Evolutionary conservation across 768 basidiomycete species (phyloP), one percentile per base, ranked within the genome.

Genomic region (Tephrocybe sp.): DNA sequence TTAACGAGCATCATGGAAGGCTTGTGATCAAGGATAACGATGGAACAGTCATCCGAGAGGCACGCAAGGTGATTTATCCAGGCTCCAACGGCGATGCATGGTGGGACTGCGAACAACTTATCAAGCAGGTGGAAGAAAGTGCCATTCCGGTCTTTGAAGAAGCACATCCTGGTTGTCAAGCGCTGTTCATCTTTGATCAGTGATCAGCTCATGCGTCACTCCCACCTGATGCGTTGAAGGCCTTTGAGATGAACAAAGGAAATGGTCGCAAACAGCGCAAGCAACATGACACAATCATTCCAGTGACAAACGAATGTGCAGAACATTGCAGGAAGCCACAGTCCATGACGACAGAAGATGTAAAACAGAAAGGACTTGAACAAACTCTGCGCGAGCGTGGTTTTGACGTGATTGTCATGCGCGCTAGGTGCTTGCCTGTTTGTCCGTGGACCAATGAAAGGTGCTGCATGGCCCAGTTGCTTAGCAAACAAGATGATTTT

Each of bases 181-280:
- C 58, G 0, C 51, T 74, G n/a, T 74, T 75, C 34, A 58, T 76
- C 26, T 56, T 52, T 56, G 54, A 56, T 23, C 68, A 74, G 42
- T 73, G 73, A 9, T 73, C 74, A 1, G 72, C 71, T 22, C 73
- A 76, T 58, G 69, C 58, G 0, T 65, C 67, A 3, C 60, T 73
- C 11, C 57, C 67, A 14, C 62, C 65, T 8, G 66, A 75, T 60
- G 67, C 72, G 4, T 65, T 75, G n/a, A 67, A 67, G 49, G 73
- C 71, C 2, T 72, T 66, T 23, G 62, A 73, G 35, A 74, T 75
- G 72, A 76, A 76, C 49, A 71, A 70, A 52, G 61, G 60, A 0
- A 56, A 72, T 58, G 69, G 74, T 11, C 69, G 74, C 26, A 68
- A 70, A 39, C 73, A 74, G 55, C 55, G 60, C 0, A 46, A 40